Conservation (phyloP, 352 stramenopile species). For the Plasmopara viticola region DNA sequence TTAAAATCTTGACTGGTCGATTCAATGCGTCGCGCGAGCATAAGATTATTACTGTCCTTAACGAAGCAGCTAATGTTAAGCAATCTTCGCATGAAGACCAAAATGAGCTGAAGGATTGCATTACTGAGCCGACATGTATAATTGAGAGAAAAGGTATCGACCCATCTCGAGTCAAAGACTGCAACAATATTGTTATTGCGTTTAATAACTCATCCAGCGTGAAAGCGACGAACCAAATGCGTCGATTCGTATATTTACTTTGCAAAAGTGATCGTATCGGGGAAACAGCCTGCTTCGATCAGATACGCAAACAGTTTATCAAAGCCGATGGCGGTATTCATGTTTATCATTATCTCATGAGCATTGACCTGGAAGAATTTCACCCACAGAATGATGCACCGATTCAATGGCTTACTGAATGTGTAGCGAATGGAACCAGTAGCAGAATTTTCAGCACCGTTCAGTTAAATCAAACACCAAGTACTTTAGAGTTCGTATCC, state of each 20-base stretch:
- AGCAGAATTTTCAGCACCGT: conserved; percentile 1
- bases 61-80: background rate
- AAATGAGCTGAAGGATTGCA: conserved; percentile 1
- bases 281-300: background rate
- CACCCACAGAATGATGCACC: conserved; percentile 1
- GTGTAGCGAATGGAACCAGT: conserved; percentile 2
- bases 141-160: background rate
- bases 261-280: conserved; percentile 1
- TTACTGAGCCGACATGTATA: background rate
- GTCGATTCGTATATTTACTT: conserved; percentile 1
- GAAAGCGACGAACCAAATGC: conserved; percentile 1
- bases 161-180: background rate
- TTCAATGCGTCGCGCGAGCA: conserved; percentile 1
- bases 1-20: background rate
- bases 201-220: background rate
- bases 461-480: conserved; percentile 1
- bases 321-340: conserved; percentile 1
- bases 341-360: conserved; percentile 2
- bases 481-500: conserved; percentile 1
- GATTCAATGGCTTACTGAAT: conserved; percentile 3
- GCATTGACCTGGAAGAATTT: conserved; percentile 1
- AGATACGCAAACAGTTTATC: background rate
- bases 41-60: conserved; percentile 1
- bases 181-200: background rate
- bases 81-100: conserved; percentile 4